Evolutionary conservation across 306 rosid species (phyloP).

Genomic region (Coriaria nepalensis): DNA sequence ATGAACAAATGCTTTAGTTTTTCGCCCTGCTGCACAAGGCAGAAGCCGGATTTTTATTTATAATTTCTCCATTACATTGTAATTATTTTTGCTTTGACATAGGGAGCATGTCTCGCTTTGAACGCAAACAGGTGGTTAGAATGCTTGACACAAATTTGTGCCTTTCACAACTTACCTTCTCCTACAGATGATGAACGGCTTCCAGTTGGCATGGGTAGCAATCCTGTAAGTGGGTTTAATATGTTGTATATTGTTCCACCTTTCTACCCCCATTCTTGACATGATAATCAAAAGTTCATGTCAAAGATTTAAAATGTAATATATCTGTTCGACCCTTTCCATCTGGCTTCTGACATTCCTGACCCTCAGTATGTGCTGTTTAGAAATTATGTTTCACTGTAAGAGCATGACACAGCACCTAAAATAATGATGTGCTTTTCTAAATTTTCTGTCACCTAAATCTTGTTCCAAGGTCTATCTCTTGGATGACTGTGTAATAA

Average conservation of each 20-base stretch:
- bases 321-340: background rate
- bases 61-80: background rate
- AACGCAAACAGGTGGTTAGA: conserved; percentile 66
- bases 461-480: conserved; percentile 61
- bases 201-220: conserved; percentile 95
- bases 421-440: conserved; percentile 4
- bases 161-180: conserved; percentile 52
- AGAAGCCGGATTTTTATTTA: conserved; percentile 11
- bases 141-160: conserved; percentile 54
- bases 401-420: background rate
- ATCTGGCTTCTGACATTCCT: background rate
- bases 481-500: conserved; percentile 44
- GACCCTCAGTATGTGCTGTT: background rate
- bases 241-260: background rate
- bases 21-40: too few relatives aligned
- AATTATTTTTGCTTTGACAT: conserved; percentile 16
- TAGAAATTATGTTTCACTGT: background rate
- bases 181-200: conserved; percentile 80
- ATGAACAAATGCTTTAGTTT: too few relatives aligned
- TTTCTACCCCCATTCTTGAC: background rate
- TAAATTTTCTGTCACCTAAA: conserved; percentile 13
- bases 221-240: conserved; percentile 69
- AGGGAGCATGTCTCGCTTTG: conserved; percentile 90
- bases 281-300: too few relatives aligned
- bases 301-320: too few relatives aligned